Conservation (phyloP, 2,329 filamentous ascomycete species). For the Cytospora leucostoma region DNA sequence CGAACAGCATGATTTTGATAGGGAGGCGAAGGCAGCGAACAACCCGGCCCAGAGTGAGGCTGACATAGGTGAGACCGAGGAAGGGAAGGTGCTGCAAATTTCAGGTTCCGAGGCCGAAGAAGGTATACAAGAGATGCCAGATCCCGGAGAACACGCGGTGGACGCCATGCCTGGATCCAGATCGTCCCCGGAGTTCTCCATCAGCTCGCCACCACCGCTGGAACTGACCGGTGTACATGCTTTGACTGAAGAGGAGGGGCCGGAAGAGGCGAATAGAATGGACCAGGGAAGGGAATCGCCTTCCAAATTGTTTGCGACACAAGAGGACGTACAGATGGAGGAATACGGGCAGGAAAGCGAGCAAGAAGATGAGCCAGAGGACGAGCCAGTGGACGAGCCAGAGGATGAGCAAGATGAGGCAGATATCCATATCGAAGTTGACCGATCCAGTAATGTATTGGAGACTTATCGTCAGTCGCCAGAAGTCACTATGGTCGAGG, state of each 20-base stretch:
- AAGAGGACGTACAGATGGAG: not conserved
- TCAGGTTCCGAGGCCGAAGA: not conserved
- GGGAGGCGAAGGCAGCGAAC: not conserved
- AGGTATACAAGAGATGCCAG: too few species aligned
- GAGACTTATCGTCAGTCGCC: not conserved
- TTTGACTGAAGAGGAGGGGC: not conserved
- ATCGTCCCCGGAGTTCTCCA: not conserved
- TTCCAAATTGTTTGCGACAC: not conserved
- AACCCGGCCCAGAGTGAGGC: not conserved
- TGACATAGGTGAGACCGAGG: not conserved
- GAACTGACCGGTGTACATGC: not conserved
- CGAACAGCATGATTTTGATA: not conserved
- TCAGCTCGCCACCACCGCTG: not conserved
- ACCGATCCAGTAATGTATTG: not conserved
- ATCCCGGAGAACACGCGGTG: not conserved
- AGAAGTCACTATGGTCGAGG: not conserved
- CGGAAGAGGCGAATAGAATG: not conserved
- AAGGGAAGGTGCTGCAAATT: not conserved
- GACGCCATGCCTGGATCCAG: not conserved
- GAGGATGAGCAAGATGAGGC: not conserved
- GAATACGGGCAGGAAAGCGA: not conserved
- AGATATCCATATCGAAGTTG: not conserved
- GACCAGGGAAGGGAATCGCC: not conserved
- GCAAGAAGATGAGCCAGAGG: not conserved
- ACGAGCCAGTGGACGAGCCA: too few species aligned